phyloP scores from a whole-genome alignment of 192 early-diverging fungal genomes.

The Backusella morwellensis region DNA sequence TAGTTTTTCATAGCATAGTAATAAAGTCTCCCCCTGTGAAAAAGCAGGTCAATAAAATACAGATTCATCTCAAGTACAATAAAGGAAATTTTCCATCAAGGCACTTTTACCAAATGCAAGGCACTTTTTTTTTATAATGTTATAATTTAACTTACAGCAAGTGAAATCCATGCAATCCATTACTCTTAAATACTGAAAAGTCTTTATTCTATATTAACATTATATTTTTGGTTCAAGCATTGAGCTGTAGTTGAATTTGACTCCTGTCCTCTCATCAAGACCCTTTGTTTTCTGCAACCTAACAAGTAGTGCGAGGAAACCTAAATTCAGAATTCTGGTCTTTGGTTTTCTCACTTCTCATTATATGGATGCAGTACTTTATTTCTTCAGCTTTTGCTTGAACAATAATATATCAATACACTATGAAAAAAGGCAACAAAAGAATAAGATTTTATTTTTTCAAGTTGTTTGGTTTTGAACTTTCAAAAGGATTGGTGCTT shows the following conservation, averaged over 20 bases:
- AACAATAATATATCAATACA: too few relatives aligned
- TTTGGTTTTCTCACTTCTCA: too few relatives aligned
- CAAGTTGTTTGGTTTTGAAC: too few relatives aligned
- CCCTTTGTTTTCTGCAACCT: neutral
- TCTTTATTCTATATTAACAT: neutral
- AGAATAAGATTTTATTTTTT: too few relatives aligned
- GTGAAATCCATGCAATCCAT: neutral
- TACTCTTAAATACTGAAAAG: neutral
- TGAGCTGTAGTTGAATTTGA: neutral
- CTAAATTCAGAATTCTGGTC: neutral
- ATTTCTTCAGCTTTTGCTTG: too few relatives aligned
- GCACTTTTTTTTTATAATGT: neutral
- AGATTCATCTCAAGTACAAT: neutral
- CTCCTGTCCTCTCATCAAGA: neutral
- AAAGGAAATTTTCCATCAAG: neutral
- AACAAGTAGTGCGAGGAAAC: neutral
- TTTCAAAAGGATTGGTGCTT: too few relatives aligned
- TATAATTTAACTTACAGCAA: neutral
- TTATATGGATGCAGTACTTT: too few relatives aligned
- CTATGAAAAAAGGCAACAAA: too few relatives aligned
- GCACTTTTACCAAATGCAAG: neutral
- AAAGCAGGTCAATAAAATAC: neutral
- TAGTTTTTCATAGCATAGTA: neutral
- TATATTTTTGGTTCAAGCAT: neutral
- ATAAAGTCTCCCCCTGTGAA: neutral